Evolutionary conservation across 345 rosid species (phyloP).

Genomic region (Hevea brasiliensis): DNA sequence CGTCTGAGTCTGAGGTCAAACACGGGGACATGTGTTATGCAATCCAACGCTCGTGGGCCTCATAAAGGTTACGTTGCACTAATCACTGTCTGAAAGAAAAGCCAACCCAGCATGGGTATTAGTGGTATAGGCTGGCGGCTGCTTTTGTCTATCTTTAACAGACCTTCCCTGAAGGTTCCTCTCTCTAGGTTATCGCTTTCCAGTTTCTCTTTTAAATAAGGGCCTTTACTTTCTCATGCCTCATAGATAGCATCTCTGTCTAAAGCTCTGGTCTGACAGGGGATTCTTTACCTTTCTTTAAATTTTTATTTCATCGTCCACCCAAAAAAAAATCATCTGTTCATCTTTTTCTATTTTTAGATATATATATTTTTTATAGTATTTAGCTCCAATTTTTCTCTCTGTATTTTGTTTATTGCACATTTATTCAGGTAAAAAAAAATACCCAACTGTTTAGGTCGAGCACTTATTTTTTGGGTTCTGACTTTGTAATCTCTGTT

Average conservation of each 20-base stretch:
- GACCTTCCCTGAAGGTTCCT: conserved; percentile 14
- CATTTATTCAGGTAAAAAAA: background rate
- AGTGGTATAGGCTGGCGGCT: background rate
- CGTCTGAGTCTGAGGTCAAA: background rate
- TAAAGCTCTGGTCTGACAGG: background rate
- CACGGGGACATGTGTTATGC: too few relatives aligned
- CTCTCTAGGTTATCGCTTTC: background rate
- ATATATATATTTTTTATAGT: too few relatives aligned
- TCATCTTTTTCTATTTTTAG: too few relatives aligned
- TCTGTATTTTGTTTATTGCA: background rate
- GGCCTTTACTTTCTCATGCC: background rate
- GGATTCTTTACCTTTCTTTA: background rate
- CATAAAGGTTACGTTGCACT: background rate
- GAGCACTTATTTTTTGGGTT: background rate
- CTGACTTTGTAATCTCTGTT: background rate
- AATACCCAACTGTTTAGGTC: background rate
- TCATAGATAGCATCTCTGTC: background rate
- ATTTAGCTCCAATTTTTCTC: background rate
- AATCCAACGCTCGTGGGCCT: conserved; percentile 4
- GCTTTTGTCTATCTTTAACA: background rate
- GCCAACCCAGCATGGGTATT: too few relatives aligned
- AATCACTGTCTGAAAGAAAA: background rate
- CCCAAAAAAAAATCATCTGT: too few relatives aligned
- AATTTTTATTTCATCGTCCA: too few relatives aligned
- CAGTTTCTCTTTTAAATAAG: conserved; percentile 6